phyloP scores from a whole-genome alignment of 257 asterid genomes.

The Jaltomata sinuosa region DNA sequence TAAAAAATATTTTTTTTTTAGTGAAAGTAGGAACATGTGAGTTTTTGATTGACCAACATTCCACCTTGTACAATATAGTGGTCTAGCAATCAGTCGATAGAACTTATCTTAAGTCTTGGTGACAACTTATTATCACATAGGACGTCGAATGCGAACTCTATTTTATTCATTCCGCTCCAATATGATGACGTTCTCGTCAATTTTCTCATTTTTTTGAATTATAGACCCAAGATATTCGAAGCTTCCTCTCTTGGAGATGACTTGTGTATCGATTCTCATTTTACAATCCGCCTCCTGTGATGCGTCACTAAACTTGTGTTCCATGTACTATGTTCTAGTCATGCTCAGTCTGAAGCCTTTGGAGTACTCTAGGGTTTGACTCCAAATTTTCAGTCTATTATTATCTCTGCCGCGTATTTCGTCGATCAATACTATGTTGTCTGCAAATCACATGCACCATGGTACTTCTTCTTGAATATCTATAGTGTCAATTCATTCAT shows the following conservation, averaged over 20 bases:
- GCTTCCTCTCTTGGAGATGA: background rate
- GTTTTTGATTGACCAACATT: background rate
- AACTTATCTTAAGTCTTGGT: background rate
- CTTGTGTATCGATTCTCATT: background rate
- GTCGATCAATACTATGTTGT: background rate
- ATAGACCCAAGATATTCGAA: background rate
- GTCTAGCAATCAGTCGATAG: background rate
- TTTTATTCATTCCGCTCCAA: background rate
- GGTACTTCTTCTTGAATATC: background rate
- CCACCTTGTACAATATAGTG: background rate
- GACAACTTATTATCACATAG: background rate
- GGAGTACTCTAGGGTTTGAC: background rate
- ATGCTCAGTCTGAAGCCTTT: background rate
- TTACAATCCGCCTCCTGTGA: background rate
- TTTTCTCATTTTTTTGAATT: background rate
- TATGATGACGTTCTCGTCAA: fast-evolving
- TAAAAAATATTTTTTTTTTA: too few species aligned
- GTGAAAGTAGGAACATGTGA: too few species aligned
- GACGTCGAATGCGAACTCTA: background rate
- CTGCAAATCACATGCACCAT: background rate
- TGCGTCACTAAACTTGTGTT: background rate
- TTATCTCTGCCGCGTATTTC: background rate
- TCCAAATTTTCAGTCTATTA: background rate
- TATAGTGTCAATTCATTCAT: background rate
- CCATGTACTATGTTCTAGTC: background rate